A percentile compares a stretch with the other conserved stretches of the same genome.
These are phyloP conservation scores for Collybia sp. DNA, from an alignment of 768 basidiomycete genomes.

Conservation along the genomic window DNA sequence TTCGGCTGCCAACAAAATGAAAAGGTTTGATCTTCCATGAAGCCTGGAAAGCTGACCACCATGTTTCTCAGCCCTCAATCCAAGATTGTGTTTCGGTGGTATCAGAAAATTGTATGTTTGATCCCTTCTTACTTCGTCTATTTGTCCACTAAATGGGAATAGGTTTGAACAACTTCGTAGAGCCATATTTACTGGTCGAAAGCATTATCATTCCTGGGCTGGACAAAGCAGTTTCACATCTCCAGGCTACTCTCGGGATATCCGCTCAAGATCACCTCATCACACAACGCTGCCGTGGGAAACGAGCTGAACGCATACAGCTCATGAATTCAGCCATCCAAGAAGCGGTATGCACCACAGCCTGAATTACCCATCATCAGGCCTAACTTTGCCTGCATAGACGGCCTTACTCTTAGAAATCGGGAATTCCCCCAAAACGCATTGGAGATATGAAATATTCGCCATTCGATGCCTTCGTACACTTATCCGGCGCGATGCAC, in stretches of 20 bases:
- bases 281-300: slow-evolving; percentile 33
- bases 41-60: not conserved
- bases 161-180: slow-evolving; percentile 60
- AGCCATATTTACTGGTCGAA: slow-evolving; percentile 56
- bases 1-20: slow-evolving; percentile 81
- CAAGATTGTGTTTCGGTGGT: slow-evolving; percentile 66
- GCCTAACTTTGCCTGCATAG: slow-evolving; percentile 3
- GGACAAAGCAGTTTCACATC: slow-evolving; percentile 25
- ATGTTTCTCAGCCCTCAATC: slow-evolving; percentile 55
- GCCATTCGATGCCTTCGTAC: slow-evolving; percentile 66
- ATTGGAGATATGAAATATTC: slow-evolving; percentile 77
- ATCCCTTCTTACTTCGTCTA: not conserved
- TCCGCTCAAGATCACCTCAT: slow-evolving; percentile 31
- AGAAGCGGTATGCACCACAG: slow-evolving; percentile 29
- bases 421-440: slow-evolving; percentile 56
- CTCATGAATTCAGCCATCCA: slow-evolving; percentile 36
- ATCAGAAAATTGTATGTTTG: slow-evolving; percentile 51
- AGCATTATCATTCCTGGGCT: slow-evolving; percentile 41
- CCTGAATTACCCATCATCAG: no score
- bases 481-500: slow-evolving; percentile 60
- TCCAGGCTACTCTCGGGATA: slow-evolving; percentile 32
- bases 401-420: slow-evolving; percentile 49
- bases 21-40: slow-evolving; percentile 43
- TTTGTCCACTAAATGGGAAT: not conserved
- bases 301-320: slow-evolving; percentile 38